A percentile compares a stretch with the other conserved stretches of the same genome.
Conservation (phyloP, 768 basidiomycete species). For the Suillus placidus region DNA sequence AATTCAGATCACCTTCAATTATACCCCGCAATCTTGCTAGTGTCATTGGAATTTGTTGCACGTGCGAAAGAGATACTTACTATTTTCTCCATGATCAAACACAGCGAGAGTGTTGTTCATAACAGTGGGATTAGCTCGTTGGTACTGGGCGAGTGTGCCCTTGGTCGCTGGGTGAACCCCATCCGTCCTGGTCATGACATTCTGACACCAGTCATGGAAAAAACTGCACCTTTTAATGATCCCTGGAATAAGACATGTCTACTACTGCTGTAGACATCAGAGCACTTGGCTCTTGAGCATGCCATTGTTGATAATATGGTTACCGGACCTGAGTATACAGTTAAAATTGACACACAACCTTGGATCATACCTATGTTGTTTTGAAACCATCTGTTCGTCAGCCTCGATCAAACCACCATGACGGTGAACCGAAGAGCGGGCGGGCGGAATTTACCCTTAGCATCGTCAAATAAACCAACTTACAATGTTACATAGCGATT, state of each 20-base stretch:
- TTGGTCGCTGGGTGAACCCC: neutral
- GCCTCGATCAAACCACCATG: neutral
- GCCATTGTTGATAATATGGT: too few relatives aligned
- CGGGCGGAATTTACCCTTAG: neutral
- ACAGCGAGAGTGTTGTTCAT: constrained; percentile 18
- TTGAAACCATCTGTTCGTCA: neutral
- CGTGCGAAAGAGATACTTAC: constrained; percentile 17
- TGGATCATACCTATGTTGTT: too few relatives aligned
- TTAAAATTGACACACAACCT: too few relatives aligned
- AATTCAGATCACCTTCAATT: neutral
- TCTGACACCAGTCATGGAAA: neutral
- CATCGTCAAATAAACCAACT: neutral
- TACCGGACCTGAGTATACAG: too few relatives aligned
- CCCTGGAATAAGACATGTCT: neutral
- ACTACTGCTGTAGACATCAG: neutral
- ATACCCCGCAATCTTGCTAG: neutral
- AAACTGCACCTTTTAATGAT: neutral
- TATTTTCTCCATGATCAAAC: constrained; percentile 14
- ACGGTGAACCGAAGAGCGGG: neutral
- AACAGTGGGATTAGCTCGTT: constrained; percentile 17
- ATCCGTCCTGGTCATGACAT: neutral
- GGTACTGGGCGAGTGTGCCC: constrained; percentile 6
- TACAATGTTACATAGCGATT: too few relatives aligned
- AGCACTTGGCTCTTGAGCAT: neutral
- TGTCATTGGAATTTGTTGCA: constrained; percentile 9